Percentiles rank a stretch among this genome's conserved stretches.
Conservation (phyloP, 2,329 filamentous ascomycete species). For the Diaporthe sp. region DNA sequence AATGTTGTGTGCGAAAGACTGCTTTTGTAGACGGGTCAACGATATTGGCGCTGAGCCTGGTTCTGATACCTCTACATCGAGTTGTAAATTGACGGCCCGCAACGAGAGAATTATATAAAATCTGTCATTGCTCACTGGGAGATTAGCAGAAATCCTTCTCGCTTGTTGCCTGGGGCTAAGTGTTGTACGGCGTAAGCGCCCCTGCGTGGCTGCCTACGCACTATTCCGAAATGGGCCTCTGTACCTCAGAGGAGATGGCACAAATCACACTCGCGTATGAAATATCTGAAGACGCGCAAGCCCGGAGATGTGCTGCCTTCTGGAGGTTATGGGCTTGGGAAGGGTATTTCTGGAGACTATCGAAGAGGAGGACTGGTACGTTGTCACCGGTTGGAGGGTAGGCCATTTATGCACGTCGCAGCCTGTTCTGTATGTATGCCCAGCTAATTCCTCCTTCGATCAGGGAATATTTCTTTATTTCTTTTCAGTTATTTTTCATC, state of each 20-base stretch:
- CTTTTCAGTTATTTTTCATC: too few species aligned
- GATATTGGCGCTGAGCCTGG: neutral
- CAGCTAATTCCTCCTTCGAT: too few species aligned
- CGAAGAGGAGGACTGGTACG: too few species aligned
- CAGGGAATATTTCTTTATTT: too few species aligned
- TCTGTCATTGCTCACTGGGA: neutral
- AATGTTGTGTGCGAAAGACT: too few species aligned
- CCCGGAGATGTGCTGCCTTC: neutral
- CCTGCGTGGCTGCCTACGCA: neutral
- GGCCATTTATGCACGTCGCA: too few species aligned
- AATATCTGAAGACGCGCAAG: too few species aligned
- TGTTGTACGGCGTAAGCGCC: neutral
- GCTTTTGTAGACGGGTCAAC: neutral
- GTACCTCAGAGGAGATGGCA: too few species aligned
- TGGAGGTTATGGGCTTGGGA: neutral
- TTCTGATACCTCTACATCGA: neutral
- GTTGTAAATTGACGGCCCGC: neutral
- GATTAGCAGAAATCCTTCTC: neutral
- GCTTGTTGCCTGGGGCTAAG: conserved; percentile 17
- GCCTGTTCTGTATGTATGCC: too few species aligned
- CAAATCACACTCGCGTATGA: too few species aligned
- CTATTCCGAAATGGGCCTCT: conserved; percentile 11
- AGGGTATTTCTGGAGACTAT: neutral
- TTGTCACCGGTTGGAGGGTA: neutral
- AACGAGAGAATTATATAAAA: neutral